A percentile compares a stretch with the other conserved stretches of the same genome.
Evolutionary conservation across 192 early-diverging fungal genomes (phyloP).

Genomic region (Backusella luteola): DNA sequence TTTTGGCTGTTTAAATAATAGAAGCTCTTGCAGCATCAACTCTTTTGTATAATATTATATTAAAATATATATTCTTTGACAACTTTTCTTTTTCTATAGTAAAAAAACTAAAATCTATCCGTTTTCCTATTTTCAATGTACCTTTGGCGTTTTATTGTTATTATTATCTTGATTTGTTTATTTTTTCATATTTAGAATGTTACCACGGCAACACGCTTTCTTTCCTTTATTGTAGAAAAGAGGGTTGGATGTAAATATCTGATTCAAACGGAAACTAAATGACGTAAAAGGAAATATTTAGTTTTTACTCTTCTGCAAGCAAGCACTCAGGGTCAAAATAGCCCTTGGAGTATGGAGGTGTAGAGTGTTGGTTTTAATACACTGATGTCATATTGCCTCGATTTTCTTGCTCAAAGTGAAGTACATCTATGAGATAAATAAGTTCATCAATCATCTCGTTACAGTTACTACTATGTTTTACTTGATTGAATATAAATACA

Average conservation of each 20-base stretch:
- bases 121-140: neutral
- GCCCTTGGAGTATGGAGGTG: neutral
- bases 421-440: too few relatives aligned
- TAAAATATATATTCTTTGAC: neutral
- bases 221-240: neutral
- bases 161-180: neutral
- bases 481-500: too few relatives aligned
- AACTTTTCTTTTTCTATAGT: neutral
- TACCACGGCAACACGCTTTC: neutral
- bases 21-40: neutral
- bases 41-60: neutral
- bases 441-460: too few relatives aligned
- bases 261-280: neutral
- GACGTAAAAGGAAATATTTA: conserved; percentile 1
- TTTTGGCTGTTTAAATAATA: conserved; percentile 47
- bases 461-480: too few relatives aligned
- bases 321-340: neutral
- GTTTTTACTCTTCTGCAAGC: neutral
- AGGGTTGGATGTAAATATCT: neutral
- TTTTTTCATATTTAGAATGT: neutral
- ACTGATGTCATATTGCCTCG: too few relatives aligned
- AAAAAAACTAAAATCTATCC: neutral
- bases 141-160: too few relatives aligned
- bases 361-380: neutral
- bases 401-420: too few relatives aligned